Conservation (phyloP, 768 basidiomycete species). For the Mycena leptocephala region DNA sequence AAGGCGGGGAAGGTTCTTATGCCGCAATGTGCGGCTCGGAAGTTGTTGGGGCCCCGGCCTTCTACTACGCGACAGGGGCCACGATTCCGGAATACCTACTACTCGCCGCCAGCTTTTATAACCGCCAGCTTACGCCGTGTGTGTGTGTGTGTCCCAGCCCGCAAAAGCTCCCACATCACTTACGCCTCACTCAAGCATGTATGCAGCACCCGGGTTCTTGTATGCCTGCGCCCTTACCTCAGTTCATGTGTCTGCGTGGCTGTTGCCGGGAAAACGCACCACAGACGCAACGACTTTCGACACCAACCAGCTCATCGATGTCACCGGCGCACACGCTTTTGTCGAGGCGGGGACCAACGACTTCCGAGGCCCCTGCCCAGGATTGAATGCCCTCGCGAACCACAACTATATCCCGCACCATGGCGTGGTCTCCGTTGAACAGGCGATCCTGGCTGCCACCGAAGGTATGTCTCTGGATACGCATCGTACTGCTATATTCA, state of each 20-base stretch:
- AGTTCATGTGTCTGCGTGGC: background rate
- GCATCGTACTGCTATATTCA: background rate
- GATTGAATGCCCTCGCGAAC: constrained; percentile 15
- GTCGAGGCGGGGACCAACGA: background rate
- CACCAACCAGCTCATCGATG: constrained; percentile 1
- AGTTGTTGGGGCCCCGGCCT: too few species aligned
- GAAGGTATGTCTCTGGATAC: background rate
- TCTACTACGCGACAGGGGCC: background rate
- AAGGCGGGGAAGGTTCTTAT: too few species aligned
- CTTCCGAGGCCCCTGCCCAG: constrained; percentile 9
- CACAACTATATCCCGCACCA: constrained; percentile 4
- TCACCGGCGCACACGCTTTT: constrained; percentile 1
- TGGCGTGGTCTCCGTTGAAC: background rate
- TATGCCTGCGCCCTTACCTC: background rate
- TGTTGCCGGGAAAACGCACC: background rate
- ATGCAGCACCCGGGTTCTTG: background rate
- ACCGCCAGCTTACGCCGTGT: too few species aligned
- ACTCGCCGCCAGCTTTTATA: background rate
- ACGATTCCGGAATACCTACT: background rate
- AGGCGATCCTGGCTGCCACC: background rate
- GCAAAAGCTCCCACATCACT: background rate
- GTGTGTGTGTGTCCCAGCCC: background rate
- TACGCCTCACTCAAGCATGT: background rate
- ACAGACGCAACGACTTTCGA: background rate
- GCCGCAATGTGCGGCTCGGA: background rate